Evolutionary conservation across 345 rosid species (phyloP), one percentile per base, ranked within the genome.

Genomic region (Citropsis articulata): DNA sequence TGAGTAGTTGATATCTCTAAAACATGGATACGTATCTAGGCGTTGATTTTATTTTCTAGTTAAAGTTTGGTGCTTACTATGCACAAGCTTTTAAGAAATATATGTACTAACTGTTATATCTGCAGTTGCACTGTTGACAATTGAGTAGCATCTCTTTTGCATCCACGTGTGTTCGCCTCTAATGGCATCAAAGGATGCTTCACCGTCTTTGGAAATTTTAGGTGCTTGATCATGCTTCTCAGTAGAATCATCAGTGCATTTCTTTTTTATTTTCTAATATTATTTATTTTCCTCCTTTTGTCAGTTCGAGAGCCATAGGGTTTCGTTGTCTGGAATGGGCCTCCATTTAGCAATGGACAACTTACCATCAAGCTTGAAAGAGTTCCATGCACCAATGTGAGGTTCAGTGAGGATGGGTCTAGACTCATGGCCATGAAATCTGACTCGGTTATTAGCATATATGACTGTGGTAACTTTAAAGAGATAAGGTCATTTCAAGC

Each of bases 241-340:
- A 72, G 8, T 71, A 16, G 30, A 38, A 62, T 76, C 24, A 33
- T 59, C 73, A 48, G 45, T 79, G 4, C 42, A 28, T 42, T 4
- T 60, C 28, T 65, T 80, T 70, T 7, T n/a, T 14, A 8, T 73
- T 12, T 9, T 78, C 63, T 24, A 36, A 18, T 31, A 2, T 63
- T 21, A 53, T 18, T 12, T 42, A 45, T 36, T 69, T 21, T 16
- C 22, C 30, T 35, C 9, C 33, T 1, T 68, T 19, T 80, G 28
- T n/a, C 57, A 95, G 98, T 93, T 83, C 84, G 95, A 75, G 97
- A 89, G 77, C 91, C 96, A 4, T 94, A 91, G 12, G 90, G 96
- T 18, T 94, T 87, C 64, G 81, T 78, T 74, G 79, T 95, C 53
- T 95, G 97, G 99, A 87, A 84, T 78, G 99, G 97, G 9, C 99